A percentile compares a stretch with the other conserved stretches of the same genome.
phyloP scores from a whole-genome alignment of 2,329 filamentous ascomycete species.

The Orbilia blumenaviensis region DNA sequence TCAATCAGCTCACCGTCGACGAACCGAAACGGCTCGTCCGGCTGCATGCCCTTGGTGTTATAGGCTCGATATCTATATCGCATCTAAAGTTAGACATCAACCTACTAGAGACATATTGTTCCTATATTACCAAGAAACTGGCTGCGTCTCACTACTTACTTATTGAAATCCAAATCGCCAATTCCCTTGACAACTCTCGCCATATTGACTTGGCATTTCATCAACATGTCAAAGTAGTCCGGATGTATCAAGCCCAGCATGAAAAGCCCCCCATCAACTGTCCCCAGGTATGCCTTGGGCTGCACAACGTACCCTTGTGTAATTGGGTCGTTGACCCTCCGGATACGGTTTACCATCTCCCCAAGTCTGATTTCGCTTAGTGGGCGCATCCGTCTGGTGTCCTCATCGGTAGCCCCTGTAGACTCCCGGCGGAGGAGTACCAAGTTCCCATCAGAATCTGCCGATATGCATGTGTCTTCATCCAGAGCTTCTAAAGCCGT shows the following conservation, averaged over 20 bases:
- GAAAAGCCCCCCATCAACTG: slow-evolving; percentile 91
- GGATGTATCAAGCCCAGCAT: slow-evolving; percentile 82
- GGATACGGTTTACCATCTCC: slow-evolving; percentile 91
- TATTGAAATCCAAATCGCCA: slow-evolving; percentile 78
- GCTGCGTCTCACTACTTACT: slow-evolving; percentile 55
- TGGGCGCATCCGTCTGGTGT: slow-evolving; percentile 74
- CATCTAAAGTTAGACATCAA: background rate
- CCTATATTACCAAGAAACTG: no score
- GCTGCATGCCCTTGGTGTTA: slow-evolving; percentile 74
- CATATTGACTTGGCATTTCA: slow-evolving; percentile 79
- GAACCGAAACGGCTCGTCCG: slow-evolving; percentile 82
- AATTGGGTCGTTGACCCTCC: slow-evolving; percentile 66
- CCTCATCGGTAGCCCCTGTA: slow-evolving; percentile 77
- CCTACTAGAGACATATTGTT: no score
- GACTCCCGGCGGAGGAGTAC: slow-evolving; percentile 79
- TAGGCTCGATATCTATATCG: slow-evolving; percentile 76
- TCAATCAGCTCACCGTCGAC: slow-evolving; percentile 93
- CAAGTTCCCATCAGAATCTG: slow-evolving; percentile 88
- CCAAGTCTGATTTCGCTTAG: slow-evolving; percentile 85
- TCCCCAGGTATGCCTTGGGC: slow-evolving; percentile 86
- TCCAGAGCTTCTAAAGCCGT: slow-evolving; percentile 79
- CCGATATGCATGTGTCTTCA: slow-evolving; percentile 78
- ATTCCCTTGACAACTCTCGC: slow-evolving; percentile 73
- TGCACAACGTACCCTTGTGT: slow-evolving; percentile 47
- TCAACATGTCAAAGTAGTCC: slow-evolving; percentile 77